Evolutionary conservation across 768 basidiomycete species (phyloP).

Genomic region (Serendipita sp.): DNA sequence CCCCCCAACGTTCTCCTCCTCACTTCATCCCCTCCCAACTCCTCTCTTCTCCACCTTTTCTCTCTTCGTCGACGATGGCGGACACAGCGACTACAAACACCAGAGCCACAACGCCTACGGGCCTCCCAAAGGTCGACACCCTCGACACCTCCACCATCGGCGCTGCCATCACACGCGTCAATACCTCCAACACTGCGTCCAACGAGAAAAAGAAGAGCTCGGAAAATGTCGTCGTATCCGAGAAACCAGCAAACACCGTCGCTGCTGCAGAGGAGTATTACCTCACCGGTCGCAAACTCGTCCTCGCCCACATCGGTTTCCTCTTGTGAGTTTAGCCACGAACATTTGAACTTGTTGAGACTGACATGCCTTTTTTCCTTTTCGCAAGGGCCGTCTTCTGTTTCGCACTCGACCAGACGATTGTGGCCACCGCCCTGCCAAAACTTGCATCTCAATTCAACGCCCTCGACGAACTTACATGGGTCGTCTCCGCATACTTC

Average conservation of each 20-base stretch:
- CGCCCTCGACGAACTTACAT: slow-evolving; percentile 18
- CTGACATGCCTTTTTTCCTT: not conserved
- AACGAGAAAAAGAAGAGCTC: not conserved
- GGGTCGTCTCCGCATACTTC: slow-evolving; percentile 15
- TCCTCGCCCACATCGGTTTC: slow-evolving; percentile 12
- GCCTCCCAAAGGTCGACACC: not conserved
- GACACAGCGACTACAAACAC: not conserved
- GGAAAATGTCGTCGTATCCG: not conserved
- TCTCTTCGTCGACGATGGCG: not conserved
- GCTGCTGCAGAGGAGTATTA: not conserved
- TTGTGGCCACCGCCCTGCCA: slow-evolving; percentile 22
- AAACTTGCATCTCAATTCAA: slow-evolving; percentile 20
- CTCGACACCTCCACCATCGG: not conserved
- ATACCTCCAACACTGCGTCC: not conserved
- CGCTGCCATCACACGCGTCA: not conserved
- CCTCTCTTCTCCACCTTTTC: not conserved
- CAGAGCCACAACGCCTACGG: not conserved
- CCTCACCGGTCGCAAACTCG: slow-evolving; percentile 13
- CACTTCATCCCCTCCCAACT: not conserved
- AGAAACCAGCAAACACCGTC: not conserved
- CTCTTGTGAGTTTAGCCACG: slow-evolving; percentile 2
- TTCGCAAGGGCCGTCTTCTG: slow-evolving; percentile 15
- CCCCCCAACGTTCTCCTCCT: not conserved
- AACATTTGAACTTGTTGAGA: no score
- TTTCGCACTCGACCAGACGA: slow-evolving; percentile 25